Evolutionary conservation across 2,329 filamentous ascomycete genomes (phyloP).

Genomic region (Aspergillus costaricaensis): DNA sequence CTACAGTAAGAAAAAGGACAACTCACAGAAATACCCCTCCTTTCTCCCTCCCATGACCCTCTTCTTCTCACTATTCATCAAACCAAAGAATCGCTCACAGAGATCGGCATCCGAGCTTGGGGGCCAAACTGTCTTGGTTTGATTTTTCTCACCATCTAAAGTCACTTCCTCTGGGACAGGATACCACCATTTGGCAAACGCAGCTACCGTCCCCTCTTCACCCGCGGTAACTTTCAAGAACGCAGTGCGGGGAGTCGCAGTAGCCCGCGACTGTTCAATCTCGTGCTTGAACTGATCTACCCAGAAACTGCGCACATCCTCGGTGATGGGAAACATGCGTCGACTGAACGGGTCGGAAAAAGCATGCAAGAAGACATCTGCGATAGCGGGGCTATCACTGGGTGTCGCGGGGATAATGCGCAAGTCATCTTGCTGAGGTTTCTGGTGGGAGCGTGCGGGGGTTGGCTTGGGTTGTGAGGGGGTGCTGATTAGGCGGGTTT

Average conservation of each 20-base stretch:
- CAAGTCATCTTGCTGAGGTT: neutral
- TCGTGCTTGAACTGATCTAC: neutral
- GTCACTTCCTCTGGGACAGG: neutral
- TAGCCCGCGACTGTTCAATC: neutral
- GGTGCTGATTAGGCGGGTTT: neutral
- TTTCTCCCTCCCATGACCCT: slow-evolving; percentile 1
- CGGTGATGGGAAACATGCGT: slow-evolving; percentile 11
- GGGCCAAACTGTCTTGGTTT: slow-evolving; percentile 6
- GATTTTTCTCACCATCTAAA: neutral
- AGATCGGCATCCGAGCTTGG: slow-evolving; percentile 9
- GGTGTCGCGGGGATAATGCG: slow-evolving; percentile 2
- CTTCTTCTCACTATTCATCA: neutral
- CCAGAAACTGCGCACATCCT: slow-evolving; percentile 10
- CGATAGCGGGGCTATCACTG: neutral
- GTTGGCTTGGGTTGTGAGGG: neutral
- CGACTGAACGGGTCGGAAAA: slow-evolving; percentile 12
- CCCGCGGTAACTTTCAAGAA: slow-evolving; percentile 10
- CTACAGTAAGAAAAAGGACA: neutral
- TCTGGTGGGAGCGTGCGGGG: neutral
- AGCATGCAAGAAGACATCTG: slow-evolving; percentile 6
- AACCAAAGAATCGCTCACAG: slow-evolving; percentile 10
- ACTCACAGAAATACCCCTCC: slow-evolving; percentile 13
- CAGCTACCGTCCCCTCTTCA: neutral
- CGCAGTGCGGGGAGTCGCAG: neutral
- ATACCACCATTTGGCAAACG: slow-evolving; percentile 13